These are phyloP conservation scores for Massariosphaeria phaeospora DNA, from an alignment of 495 filamentous ascomycete genomes.

Conservation along the genomic window DNA sequence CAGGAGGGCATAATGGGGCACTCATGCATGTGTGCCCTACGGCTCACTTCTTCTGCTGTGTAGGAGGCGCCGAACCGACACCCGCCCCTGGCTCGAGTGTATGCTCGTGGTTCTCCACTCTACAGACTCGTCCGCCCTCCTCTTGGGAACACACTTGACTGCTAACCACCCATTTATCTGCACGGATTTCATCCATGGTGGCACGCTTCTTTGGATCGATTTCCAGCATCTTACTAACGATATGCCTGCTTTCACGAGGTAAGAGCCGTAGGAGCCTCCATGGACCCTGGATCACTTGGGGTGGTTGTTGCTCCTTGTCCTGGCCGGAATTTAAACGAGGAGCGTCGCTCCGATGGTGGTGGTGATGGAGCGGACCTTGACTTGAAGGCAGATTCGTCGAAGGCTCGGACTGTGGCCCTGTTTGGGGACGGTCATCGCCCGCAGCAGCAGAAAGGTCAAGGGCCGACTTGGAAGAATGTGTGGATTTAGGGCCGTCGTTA, in stretches of 20 bases:
- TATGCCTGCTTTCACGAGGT: conserved; percentile 80
- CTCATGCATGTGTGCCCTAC: too few relatives aligned
- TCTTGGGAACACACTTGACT: conserved; percentile 54
- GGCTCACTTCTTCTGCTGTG: conserved; percentile 24
- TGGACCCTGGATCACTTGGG: conserved; percentile 83
- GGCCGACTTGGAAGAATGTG: conserved; percentile 32
- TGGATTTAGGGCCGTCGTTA: conserved; percentile 45
- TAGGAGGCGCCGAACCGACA: conserved; percentile 13
- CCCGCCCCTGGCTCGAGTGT: conserved; percentile 54
- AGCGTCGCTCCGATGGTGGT: conserved; percentile 28
- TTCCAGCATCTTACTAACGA: conserved; percentile 91
- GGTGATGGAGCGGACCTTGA: conserved; percentile 34
- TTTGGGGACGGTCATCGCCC: conserved; percentile 15
- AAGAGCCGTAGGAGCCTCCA: conserved; percentile 89
- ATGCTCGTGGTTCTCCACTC: conserved; percentile 56
- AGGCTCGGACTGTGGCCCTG: conserved; percentile 34
- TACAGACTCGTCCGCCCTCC: conserved; percentile 50
- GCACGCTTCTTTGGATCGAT: conserved; percentile 79
- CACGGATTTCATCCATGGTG: conserved; percentile 74
- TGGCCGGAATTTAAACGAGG: conserved; percentile 3
- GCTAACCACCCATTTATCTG: conserved; percentile 74
- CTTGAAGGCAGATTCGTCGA: conserved; percentile 33
- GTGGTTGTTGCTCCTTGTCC: conserved; percentile 28
- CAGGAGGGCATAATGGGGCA: too few relatives aligned
- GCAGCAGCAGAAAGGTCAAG: conserved; percentile 10